phyloP scores from a whole-genome alignment of 768 basidiomycete genomes.

The Trametes sanguinea region DNA sequence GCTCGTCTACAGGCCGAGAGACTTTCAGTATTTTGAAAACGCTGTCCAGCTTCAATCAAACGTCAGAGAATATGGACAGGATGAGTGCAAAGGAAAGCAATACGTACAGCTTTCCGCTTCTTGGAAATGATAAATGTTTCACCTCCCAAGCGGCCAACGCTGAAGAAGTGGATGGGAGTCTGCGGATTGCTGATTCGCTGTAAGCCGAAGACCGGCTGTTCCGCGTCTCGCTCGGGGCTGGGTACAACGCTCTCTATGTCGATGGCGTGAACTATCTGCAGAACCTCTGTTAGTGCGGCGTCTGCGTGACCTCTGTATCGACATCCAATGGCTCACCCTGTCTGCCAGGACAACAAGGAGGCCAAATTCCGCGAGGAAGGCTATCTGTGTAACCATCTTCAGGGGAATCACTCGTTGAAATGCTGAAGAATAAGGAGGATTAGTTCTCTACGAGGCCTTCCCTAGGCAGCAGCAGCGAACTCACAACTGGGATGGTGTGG shows the following conservation, averaged over 20 bases:
- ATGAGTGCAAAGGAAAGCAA: not conserved
- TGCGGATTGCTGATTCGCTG: constrained; percentile 43
- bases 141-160: constrained; percentile 48
- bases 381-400: constrained; percentile 47
- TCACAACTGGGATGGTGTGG: constrained; percentile 41
- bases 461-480: not conserved
- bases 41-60: constrained; percentile 59
- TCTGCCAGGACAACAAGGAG: constrained; percentile 51
- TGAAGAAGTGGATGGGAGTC: constrained; percentile 51
- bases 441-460: not conserved
- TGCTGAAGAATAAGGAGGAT: constrained; percentile 28
- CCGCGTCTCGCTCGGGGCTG: constrained; percentile 30
- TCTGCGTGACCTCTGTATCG: not conserved
- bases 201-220: constrained; percentile 37
- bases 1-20: constrained; percentile 84
- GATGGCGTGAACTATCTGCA: constrained; percentile 44
- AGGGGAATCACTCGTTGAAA: constrained; percentile 50
- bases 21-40: constrained; percentile 93
- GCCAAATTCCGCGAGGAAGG: constrained; percentile 49
- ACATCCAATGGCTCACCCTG: constrained; percentile 30
- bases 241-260: constrained; percentile 53
- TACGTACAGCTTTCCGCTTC: constrained; percentile 28
- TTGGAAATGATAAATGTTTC: constrained; percentile 50
- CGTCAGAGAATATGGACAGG: not conserved
- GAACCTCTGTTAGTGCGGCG: not conserved